These are phyloP conservation scores for Canavalia gladiata DNA, from an alignment of 306 rosid genomes.

Conservation along the genomic window DNA sequence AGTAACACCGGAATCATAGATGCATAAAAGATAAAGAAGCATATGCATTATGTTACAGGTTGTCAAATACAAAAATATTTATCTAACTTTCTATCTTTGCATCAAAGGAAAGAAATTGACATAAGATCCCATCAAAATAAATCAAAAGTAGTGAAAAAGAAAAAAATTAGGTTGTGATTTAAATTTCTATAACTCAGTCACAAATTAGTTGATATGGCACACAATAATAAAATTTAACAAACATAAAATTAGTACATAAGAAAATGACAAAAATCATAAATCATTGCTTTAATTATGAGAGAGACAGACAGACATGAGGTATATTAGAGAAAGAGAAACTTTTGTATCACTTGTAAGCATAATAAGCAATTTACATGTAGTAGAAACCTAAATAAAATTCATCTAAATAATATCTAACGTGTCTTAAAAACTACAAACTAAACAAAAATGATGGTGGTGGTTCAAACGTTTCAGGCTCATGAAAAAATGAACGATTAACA, in stretches of 20 bases:
- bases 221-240: slow-evolving; percentile 5
- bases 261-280: background rate
- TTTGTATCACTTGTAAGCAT: slow-evolving; percentile 95
- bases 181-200: background rate
- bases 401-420: no score
- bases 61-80: slow-evolving; percentile 21
- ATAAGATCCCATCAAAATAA: background rate
- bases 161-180: background rate
- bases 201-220: background rate
- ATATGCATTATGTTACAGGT: background rate
- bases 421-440: no score
- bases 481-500: no score
- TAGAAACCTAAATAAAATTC: slow-evolving; percentile 62
- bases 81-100: background rate
- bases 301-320: slow-evolving; percentile 74
- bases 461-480: no score
- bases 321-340: slow-evolving; percentile 98
- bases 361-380: slow-evolving; percentile 96
- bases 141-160: background rate
- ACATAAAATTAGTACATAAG: background rate
- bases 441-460: no score
- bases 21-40: slow-evolving; percentile 6
- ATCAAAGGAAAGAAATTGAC: slow-evolving; percentile 1
- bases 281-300: background rate
- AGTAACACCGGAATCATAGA: background rate